Percentiles rank a stretch among this genome's conserved stretches.
phyloP scores from a whole-genome alignment of 805 yeast species.

The Candida michaelii region DNA sequence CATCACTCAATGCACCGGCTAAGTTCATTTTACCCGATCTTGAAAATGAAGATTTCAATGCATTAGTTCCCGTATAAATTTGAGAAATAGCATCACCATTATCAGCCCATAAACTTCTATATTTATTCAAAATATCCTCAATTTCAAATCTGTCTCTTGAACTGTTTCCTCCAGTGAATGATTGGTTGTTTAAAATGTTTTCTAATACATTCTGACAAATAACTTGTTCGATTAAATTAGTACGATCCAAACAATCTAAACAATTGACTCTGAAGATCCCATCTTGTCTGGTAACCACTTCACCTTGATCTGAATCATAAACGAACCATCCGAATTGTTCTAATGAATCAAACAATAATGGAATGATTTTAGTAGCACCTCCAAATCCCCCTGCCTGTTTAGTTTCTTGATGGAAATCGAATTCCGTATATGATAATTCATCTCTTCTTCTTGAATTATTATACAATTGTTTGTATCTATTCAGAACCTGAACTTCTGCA shows the following conservation, averaged over 20 bases:
- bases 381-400: conserved; percentile 82
- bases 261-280: conserved; percentile 95
- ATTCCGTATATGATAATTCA: conserved; percentile 61
- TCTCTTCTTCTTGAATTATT: conserved; percentile 35
- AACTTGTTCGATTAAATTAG: conserved; percentile 85
- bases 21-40: conserved; percentile 94
- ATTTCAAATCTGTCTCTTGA: conserved; percentile 21
- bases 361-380: conserved; percentile 70
- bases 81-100: conserved; percentile 67
- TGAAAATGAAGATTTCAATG: conserved; percentile 83
- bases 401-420: conserved; percentile 93
- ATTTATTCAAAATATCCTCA: conserved; percentile 65
- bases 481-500: conserved; percentile 71
- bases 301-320: conserved; percentile 56
- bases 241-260: conserved; percentile 88
- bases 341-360: conserved; percentile 62
- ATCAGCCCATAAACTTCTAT: conserved; percentile 78
- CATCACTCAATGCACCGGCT: conserved; percentile 97
- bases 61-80: conserved; percentile 60
- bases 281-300: conserved; percentile 69
- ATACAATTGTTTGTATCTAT: conserved; percentile 63
- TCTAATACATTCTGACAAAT: conserved; percentile 72
- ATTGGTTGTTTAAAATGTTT: conserved; percentile 25
- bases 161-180: conserved; percentile 23
- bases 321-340: conserved; percentile 81